These are phyloP conservation scores for Hypoxylon lenormandii DNA, from an alignment of 495 filamentous ascomycete species.

Conservation along the genomic window DNA sequence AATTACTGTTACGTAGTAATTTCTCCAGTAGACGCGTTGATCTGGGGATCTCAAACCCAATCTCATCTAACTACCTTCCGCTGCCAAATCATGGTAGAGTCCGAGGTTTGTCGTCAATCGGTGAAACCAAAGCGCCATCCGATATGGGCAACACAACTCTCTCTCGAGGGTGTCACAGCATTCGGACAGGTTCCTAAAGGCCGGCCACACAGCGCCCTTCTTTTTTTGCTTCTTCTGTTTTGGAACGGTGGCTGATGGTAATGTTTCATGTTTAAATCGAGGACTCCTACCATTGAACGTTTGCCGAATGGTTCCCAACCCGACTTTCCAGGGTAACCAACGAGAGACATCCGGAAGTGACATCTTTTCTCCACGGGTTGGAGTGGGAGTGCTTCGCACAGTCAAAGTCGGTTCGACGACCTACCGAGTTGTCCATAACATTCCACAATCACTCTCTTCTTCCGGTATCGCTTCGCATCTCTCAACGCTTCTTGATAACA, in stretches of 20 bases:
- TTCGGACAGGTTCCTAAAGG: conserved; percentile 40
- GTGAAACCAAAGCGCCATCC: conserved; percentile 46
- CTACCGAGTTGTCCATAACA: conserved; percentile 27
- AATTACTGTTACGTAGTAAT: conserved; percentile 38
- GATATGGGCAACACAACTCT: conserved; percentile 35
- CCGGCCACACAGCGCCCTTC: conserved; percentile 8
- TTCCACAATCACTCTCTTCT: conserved; percentile 4
- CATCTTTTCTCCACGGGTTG: conserved; percentile 27
- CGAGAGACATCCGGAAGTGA: conserved; percentile 45
- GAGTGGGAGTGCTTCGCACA: not conserved
- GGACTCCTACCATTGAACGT: conserved; percentile 18
- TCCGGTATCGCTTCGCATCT: conserved; percentile 40
- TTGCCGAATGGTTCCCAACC: conserved; percentile 32
- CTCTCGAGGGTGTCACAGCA: conserved; percentile 37
- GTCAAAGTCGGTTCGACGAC: conserved; percentile 17
- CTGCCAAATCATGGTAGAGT: conserved; percentile 32
- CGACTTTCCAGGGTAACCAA: conserved; percentile 34
- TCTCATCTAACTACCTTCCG: conserved; percentile 32
- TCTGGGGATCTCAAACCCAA: conserved; percentile 46
- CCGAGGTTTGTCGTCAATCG: conserved; percentile 33
- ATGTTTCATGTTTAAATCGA: conserved; percentile 51
- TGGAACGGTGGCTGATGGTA: conserved; percentile 43
- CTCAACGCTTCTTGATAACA: conserved; percentile 18
- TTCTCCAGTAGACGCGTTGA: conserved; percentile 6
- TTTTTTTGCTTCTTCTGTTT: conserved; percentile 20